Conservation (phyloP, 805 yeast species). For the Pachysolen tannophilus region DNA sequence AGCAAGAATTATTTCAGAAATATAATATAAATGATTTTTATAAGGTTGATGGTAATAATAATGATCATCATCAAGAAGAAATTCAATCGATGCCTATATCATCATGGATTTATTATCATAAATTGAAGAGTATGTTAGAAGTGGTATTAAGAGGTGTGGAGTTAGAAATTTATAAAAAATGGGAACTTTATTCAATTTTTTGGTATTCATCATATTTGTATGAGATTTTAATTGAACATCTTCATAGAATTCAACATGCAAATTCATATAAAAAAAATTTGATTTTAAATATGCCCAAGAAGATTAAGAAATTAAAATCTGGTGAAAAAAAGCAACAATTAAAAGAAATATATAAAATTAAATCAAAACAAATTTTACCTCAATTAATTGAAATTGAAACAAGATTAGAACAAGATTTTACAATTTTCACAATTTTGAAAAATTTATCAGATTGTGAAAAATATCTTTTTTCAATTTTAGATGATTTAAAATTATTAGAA, state of each 20-base stretch:
- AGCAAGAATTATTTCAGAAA: constrained; percentile 30
- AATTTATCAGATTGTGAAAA: constrained; percentile 15
- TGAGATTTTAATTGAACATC: constrained; percentile 31
- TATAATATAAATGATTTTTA: constrained; percentile 24
- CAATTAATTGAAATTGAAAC: constrained; percentile 19
- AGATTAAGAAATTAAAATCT: constrained; percentile 38
- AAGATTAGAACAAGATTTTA: constrained; percentile 17
- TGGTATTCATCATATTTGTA: constrained; percentile 57
- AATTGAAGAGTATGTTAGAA: constrained; percentile 64
- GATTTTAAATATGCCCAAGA: constrained; percentile 27
- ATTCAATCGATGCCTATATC: constrained; percentile 55
- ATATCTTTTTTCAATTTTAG: constrained; percentile 4
- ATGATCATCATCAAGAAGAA: constrained; percentile 15
- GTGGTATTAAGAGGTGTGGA: constrained; percentile 70
- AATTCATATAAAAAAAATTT: constrained; percentile 25
- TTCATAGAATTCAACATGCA: constrained; percentile 31
- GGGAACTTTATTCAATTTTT: constrained; percentile 60
- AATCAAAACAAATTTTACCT: constrained; percentile 28
- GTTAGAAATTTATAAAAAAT: constrained; percentile 59
- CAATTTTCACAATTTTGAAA: constrained; percentile 18
- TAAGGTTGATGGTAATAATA: constrained; percentile 23
- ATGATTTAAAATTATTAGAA: constrained; percentile 12
- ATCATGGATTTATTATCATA: constrained; percentile 59
- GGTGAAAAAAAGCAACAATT: constrained; percentile 39
- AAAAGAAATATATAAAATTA: constrained; percentile 23